Evolutionary conservation across 495 filamentous ascomycete genomes (phyloP).

Genomic region (Beverwykella pulmonaria): DNA sequence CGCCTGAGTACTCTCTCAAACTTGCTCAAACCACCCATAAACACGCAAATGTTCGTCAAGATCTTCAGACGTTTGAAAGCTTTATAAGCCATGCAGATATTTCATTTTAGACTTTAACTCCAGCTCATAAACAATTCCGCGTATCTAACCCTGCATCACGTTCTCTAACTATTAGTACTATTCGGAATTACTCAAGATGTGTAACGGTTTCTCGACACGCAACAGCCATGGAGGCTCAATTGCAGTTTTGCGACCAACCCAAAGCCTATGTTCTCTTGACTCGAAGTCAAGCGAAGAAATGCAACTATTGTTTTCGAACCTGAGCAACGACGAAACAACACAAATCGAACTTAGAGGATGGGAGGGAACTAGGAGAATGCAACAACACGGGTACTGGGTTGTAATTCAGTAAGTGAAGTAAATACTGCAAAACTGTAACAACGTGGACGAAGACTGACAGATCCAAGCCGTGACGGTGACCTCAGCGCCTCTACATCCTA

Average conservation of each 20-base stretch:
- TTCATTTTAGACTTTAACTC: too few relatives aligned
- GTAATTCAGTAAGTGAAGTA: constrained; percentile 21
- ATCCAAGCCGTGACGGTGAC: constrained; percentile 19
- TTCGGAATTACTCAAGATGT: constrained; percentile 9
- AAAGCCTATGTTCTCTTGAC: not conserved
- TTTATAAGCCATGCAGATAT: not conserved
- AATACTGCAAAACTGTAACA: not conserved
- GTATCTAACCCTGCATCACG: too few relatives aligned
- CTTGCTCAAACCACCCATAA: constrained; percentile 26
- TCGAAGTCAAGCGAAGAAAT: not conserved
- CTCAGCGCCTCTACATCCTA: not conserved
- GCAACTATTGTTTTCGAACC: constrained; percentile 25
- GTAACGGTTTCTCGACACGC: constrained; percentile 21
- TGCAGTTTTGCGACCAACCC: constrained; percentile 15
- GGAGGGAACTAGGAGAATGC: not conserved
- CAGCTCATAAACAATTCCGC: too few relatives aligned
- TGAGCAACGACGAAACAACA: not conserved
- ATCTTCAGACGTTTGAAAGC: not conserved
- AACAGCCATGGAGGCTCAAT: constrained; percentile 29
- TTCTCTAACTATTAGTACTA: not conserved
- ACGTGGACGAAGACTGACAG: not conserved
- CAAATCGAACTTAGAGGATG: constrained; percentile 21
- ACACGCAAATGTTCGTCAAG: not conserved
- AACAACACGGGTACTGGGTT: constrained; percentile 12
- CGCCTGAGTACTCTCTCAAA: constrained; percentile 31